These are phyloP conservation scores for Citrus medica DNA, from an alignment of 345 rosid genomes.

Conservation along the genomic window DNA sequence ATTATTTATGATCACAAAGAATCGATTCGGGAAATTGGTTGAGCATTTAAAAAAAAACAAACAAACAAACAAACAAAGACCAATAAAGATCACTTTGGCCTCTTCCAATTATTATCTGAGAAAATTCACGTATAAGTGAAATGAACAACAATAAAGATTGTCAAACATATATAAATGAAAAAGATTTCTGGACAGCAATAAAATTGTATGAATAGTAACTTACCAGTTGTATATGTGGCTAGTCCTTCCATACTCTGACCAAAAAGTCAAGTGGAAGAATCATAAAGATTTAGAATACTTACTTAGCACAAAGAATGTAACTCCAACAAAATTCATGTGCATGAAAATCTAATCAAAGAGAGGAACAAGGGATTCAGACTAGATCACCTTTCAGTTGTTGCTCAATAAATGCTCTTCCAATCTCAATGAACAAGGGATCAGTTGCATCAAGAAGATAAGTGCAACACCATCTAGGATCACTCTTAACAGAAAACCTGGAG, in stretches of 20 bases:
- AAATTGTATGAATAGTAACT: constrained; percentile 1
- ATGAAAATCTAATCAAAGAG: not conserved
- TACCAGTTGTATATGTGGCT: constrained; percentile 75
- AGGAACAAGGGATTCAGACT: not conserved
- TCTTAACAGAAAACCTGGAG: constrained; percentile 60
- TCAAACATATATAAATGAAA: not conserved
- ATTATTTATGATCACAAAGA: not conserved
- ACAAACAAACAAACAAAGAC: not conserved
- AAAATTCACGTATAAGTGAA: not conserved
- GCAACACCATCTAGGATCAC: constrained; percentile 63
- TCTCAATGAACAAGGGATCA: constrained; percentile 66
- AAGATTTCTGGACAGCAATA: not conserved
- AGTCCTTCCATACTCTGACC: constrained; percentile 63
- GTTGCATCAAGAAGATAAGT: constrained; percentile 79
- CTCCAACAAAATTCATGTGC: not conserved
- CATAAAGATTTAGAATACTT: constrained; percentile 1
- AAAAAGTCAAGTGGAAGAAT: constrained; percentile 12
- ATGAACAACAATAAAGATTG: not conserved
- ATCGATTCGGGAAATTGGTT: not conserved
- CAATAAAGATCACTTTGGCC: not conserved
- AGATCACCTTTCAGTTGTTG: constrained; percentile 48
- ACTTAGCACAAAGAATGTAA: constrained; percentile 8
- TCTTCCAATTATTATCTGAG: not conserved
- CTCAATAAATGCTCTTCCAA: constrained; percentile 62
- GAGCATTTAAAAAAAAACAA: not conserved